Evolutionary conservation across 345 rosid genomes (phyloP).

Genomic region (Rhodamnia argentea): DNA sequence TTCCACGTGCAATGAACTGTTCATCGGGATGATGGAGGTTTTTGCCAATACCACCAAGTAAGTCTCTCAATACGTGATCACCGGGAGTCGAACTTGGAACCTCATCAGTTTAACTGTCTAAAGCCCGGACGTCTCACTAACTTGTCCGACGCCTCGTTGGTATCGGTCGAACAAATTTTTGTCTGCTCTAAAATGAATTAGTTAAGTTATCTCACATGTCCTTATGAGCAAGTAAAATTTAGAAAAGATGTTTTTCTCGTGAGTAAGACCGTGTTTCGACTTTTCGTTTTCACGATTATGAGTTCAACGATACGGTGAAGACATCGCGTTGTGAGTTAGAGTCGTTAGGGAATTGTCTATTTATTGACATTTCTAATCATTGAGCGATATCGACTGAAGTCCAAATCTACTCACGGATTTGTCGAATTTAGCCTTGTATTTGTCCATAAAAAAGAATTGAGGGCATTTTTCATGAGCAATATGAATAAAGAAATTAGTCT

Average conservation of each 20-base stretch:
- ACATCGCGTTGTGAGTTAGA: rapidly evolving
- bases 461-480: neutral
- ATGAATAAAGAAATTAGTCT: too few relatives aligned
- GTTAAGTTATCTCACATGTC: neutral
- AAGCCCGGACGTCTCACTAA: too few relatives aligned
- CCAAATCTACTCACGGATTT: neutral
- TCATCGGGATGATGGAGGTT: too few relatives aligned
- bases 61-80: too few relatives aligned
- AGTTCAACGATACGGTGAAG: neutral
- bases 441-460: neutral
- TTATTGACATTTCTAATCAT: neutral
- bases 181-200: neutral
- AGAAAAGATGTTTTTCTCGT: neutral
- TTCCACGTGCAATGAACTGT: too few relatives aligned
- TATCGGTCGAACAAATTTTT: too few relatives aligned
- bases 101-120: too few relatives aligned
- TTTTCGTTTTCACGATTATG: neutral
- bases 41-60: too few relatives aligned
- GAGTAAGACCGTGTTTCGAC: rapidly evolving
- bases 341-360: neutral
- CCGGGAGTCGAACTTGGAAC: too few relatives aligned
- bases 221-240: neutral
- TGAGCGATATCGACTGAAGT: neutral
- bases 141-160: too few relatives aligned
- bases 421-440: neutral